Base-by-base conservation (phyloP, 768 basidiomycete species). In the Xerocomus potaroensis region DNA sequence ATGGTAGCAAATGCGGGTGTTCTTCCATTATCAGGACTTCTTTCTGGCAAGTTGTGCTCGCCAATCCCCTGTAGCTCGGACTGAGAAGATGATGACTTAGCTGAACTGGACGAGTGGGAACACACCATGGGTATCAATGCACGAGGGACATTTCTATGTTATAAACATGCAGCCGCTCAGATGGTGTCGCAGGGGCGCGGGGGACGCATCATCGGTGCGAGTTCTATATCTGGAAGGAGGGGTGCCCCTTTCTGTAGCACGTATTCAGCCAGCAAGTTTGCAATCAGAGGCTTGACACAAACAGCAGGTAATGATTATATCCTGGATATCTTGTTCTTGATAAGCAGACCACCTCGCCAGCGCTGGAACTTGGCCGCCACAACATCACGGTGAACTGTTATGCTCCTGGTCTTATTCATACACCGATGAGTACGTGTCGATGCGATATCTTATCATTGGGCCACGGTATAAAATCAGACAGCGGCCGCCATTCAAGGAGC, bases 121-220 rank as follows among this genome's bases (percentile, higher is more conserved):
- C 62, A 55, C 57, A 30, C 65, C 7, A 65, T 76, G 49, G 66
- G 70, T 5, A 65, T 83, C 54, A 84, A 85, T 54, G 68, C 74
- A 49, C 73, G 77, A 43, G 81, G 81, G 32, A 65, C 72, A 2
- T 82, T 78, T 65, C 71, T 79, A 49, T 83, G 79, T 58, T 84
- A 83, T 37, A 79, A 83, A 44, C 71, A 82, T 48, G 84, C 81
- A 2, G 81, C 78, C 15, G 67, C 66, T 42, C 75, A 78, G 54
- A 85, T 85, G 84, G 70, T 81, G 8, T 45, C 56, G 7, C 77
- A 78, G 63, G 72, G 74, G 0, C 65, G 62, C 5, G 74, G 79
- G 14, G 79, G 82, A 1, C 69, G 76, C 15, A 78, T 85, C 48
- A 72, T 83, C 22, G 76, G 83, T 1, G 63, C 63, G 7, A 56